phyloP scores from a whole-genome alignment of 345 rosid species.

The Populus nigra region DNA sequence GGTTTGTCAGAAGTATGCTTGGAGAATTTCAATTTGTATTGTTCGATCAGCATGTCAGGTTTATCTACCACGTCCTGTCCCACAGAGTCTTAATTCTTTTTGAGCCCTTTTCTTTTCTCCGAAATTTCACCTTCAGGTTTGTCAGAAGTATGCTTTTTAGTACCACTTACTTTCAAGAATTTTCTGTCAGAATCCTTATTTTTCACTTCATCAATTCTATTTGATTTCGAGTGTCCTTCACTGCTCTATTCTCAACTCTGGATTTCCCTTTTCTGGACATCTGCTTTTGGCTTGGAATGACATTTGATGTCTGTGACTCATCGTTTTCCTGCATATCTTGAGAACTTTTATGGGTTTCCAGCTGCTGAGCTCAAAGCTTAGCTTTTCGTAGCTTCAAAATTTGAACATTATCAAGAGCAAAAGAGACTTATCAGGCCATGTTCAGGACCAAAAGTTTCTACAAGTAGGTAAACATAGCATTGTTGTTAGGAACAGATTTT shows the following conservation, averaged over 20 bases:
- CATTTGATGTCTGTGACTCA: constrained; percentile 3
- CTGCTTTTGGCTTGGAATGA: constrained; percentile 17
- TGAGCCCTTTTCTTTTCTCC: constrained; percentile 39
- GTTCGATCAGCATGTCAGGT: constrained; percentile 67
- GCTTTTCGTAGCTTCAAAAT: constrained; percentile 63
- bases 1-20: constrained; percentile 46
- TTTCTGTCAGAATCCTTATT: constrained; percentile 20
- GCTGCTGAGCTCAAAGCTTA: constrained; percentile 42
- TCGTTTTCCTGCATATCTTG: constrained; percentile 19
- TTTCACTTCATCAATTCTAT: constrained; percentile 16
- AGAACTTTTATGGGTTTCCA: constrained; percentile 25
- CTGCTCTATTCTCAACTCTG: constrained; percentile 30
- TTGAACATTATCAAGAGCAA: constrained; percentile 77
- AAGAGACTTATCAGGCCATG: constrained; percentile 78
- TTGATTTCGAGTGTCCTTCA: constrained; percentile 18
- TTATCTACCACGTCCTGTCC: constrained; percentile 55
- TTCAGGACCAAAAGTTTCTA: constrained; percentile 81
- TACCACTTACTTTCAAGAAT: constrained; percentile 12
- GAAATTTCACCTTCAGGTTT: neutral
- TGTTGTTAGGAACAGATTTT: neutral
- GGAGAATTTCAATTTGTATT: constrained; percentile 63
- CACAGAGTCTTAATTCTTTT: constrained; percentile 45
- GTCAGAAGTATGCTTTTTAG: constrained; percentile 30
- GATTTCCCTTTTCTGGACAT: constrained; percentile 46
- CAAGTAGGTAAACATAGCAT: constrained; percentile 16